Base-by-base conservation (phyloP, 805 yeast genomes). In the Candida succiphila region DNA sequence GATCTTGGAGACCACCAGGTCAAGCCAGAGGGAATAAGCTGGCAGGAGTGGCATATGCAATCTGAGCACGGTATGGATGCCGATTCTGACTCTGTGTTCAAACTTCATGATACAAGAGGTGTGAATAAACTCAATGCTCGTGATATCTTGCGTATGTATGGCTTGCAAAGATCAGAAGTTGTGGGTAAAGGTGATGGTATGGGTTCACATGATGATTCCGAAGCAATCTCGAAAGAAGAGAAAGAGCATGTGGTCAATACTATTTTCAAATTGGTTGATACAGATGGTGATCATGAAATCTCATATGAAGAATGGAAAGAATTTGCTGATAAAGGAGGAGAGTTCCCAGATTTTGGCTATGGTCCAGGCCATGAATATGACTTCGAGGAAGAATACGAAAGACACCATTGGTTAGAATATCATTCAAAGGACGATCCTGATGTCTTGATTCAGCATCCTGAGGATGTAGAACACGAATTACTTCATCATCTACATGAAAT, bases 321-420 rank as follows among this genome's bases (percentile, higher is more conserved):
- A 12, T 88, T 72, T 54, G 67, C 72, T 7, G 54, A 55, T 2
- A 58, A 54, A 10, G 94, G 94, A 7, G 79, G 81, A 1, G 72
- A 72, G 41, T 72, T 89, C 49, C 96, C 96, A 1, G 96, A 89
- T 55, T 75, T 88, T 53, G 94, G 95, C 7, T 76, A 78, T 38
- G 97, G 96, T 21, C 88, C 85, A 7, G 95, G 95, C 19, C 94
- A 84, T 49, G 94, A 84, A 56, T 76, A 85, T 17, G 94, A 83
- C 58, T 86, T 84, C 48, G 95, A 85, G 56, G 65, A 72, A 40
- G 95, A 85, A 52, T 85, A 85, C 51, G 95, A 89, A 54, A 78
- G 84, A 37, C 96, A 88, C 54, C 97, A 88, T 55, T 89, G 96
- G 96, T 72, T 78, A 39, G 65, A 86, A 58, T 78, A 68, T 50